A percentile compares a stretch with the other conserved stretches of the same genome.
Evolutionary conservation across 495 filamentous ascomycete species (phyloP).

Genomic region (Corynascus novoguineensis): DNA sequence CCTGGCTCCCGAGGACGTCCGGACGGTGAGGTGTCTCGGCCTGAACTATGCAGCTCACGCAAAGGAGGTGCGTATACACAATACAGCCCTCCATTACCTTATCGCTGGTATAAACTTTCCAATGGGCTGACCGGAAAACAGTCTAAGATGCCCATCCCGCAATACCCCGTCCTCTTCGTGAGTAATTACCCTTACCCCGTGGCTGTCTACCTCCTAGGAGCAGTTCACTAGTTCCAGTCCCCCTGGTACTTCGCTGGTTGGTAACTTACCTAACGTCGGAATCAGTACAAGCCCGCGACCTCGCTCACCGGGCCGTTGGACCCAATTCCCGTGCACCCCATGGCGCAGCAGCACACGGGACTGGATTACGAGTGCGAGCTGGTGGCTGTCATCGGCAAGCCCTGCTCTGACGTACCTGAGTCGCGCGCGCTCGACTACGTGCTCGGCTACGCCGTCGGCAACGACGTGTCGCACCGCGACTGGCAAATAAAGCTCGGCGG

Average conservation of each 20-base stretch:
- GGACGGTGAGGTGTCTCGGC: conserved; percentile 72
- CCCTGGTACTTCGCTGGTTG: too few relatives aligned
- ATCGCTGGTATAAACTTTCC: not conserved
- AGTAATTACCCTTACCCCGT: conserved; percentile 18
- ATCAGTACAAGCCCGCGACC: conserved; percentile 74
- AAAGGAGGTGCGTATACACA: conserved; percentile 48
- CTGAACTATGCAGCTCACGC: conserved; percentile 81
- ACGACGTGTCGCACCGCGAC: conserved; percentile 79
- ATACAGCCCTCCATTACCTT: not conserved
- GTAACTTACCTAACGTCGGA: too few relatives aligned
- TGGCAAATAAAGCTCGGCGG: conserved; percentile 77
- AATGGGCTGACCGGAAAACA: conserved; percentile 18
- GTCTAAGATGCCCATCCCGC: conserved; percentile 66
- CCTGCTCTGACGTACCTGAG: conserved; percentile 62
- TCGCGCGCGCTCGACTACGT: conserved; percentile 65
- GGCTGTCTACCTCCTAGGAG: too few relatives aligned
- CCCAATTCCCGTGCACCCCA: conserved; percentile 56
- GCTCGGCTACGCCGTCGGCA: conserved; percentile 73
- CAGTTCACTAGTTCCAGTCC: too few relatives aligned
- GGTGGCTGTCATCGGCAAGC: conserved; percentile 69
- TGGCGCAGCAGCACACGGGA: conserved; percentile 54
- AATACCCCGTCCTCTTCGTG: conserved; percentile 71
- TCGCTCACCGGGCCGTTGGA: conserved; percentile 65
- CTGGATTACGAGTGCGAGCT: conserved; percentile 86
- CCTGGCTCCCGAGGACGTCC: conserved; percentile 60